A percentile compares a stretch with the other conserved stretches of the same genome.
Evolutionary conservation across 345 rosid genomes (phyloP).

Genomic region (Murraya paniculata): DNA sequence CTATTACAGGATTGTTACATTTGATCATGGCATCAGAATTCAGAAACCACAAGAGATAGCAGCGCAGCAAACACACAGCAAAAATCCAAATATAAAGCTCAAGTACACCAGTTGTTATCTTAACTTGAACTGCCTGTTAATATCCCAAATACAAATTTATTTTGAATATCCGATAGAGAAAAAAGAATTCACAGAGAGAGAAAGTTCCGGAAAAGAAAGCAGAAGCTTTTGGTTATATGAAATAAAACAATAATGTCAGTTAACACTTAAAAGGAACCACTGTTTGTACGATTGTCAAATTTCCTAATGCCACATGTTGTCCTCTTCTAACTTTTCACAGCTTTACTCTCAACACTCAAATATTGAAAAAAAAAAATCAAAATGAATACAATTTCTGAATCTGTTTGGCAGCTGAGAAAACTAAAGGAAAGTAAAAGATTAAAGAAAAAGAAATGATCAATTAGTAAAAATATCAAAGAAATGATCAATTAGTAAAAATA

Average conservation of each 20-base stretch:
- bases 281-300: background rate
- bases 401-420: background rate
- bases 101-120: background rate
- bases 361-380: background rate
- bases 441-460: background rate
- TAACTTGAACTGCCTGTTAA: background rate
- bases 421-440: background rate
- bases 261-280: background rate
- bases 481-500: background rate
- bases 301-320: background rate
- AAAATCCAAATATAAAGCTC: background rate
- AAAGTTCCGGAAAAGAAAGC: background rate
- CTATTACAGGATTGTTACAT: background rate
- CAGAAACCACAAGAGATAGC: background rate
- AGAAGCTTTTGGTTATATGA: background rate
- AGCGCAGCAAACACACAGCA: background rate
- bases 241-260: background rate
- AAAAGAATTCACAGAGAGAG: background rate
- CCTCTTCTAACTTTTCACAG: background rate
- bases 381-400: background rate
- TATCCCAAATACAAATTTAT: background rate
- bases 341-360: background rate
- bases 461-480: background rate
- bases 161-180: background rate
- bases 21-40: background rate